Conservation (phyloP, 352 stramenopile genomes). For the Aphanomyces stellatus region DNA sequence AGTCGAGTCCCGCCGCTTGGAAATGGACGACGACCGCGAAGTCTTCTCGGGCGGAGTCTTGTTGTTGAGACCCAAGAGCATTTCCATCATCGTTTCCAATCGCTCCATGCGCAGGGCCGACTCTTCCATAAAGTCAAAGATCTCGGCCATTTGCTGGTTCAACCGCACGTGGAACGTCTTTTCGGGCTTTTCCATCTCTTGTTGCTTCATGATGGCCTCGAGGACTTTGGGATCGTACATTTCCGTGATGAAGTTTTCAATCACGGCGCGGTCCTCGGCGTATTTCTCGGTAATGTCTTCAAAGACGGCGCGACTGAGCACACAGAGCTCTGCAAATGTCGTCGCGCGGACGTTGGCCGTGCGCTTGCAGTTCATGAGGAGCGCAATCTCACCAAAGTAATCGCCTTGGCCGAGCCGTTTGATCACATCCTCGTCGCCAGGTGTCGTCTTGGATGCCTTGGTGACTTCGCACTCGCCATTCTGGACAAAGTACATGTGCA, state of each 20-base stretch:
- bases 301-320: constrained; percentile 60
- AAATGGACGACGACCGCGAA: too few species aligned
- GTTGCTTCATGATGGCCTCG: constrained; percentile 66
- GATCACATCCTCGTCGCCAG: neutral
- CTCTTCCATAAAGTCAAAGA: constrained; percentile 4
- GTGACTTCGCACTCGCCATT: constrained; percentile 72
- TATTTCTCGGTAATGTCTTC: constrained; percentile 68
- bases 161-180: neutral
- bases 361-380: constrained; percentile 81
- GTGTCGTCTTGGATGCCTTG: constrained; percentile 33
- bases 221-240: constrained; percentile 74
- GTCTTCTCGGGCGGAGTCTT: neutral
- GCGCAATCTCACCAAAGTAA: constrained; percentile 74
- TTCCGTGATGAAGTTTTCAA: constrained; percentile 82
- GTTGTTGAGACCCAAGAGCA: neutral
- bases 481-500: constrained; percentile 87
- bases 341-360: constrained; percentile 67
- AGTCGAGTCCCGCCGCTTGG: too few species aligned
- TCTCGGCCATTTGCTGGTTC: neutral
- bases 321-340: constrained; percentile 69
- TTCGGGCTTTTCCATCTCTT: constrained; percentile 5
- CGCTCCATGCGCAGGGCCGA: constrained; percentile 6
- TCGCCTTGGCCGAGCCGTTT: constrained; percentile 42
- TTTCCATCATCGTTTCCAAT: neutral
- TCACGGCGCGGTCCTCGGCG: constrained; percentile 66